Percentiles rank a stretch among this genome's conserved stretches.
phyloP scores from a whole-genome alignment of 2,329 filamentous ascomycete genomes.

The Zasmidium angulare region DNA sequence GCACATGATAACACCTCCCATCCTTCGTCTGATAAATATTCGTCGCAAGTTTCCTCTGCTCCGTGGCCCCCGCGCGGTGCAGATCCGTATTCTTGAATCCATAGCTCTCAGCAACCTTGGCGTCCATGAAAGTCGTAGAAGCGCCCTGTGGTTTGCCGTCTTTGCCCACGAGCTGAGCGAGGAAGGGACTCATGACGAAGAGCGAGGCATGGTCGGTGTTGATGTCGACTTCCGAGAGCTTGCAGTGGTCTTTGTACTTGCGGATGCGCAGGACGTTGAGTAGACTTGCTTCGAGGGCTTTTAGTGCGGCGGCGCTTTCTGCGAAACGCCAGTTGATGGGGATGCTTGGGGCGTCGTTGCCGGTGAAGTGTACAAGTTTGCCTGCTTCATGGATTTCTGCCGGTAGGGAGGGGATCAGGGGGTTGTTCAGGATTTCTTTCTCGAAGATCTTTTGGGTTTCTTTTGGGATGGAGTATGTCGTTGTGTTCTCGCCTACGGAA shows the following conservation, averaged over 20 bases:
- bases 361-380: constrained; percentile 43
- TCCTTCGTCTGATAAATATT: constrained; percentile 52
- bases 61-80: constrained; percentile 10
- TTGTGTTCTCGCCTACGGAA: constrained; percentile 5
- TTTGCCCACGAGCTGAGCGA: constrained; percentile 11
- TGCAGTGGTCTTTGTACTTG: constrained; percentile 16
- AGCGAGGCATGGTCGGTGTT: constrained; percentile 24
- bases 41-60: constrained; percentile 32
- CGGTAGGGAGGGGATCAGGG: constrained; percentile 42
- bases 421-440: constrained; percentile 47
- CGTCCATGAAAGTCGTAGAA: not conserved
- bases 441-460: constrained; percentile 32
- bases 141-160: not conserved
- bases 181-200: constrained; percentile 26
- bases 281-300: constrained; percentile 22
- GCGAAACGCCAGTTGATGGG: constrained; percentile 59
- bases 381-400: constrained; percentile 38
- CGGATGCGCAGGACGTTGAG: constrained; percentile 19
- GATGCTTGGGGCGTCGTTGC: constrained; percentile 45
- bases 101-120: constrained; percentile 3
- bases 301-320: constrained; percentile 47
- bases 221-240: constrained; percentile 16
- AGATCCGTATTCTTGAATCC: constrained; percentile 20
- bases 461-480: constrained; percentile 18
- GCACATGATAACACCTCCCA: constrained; percentile 48